phyloP scores from a whole-genome alignment of 495 filamentous ascomycete species.

The Daldinia bambusicola region DNA sequence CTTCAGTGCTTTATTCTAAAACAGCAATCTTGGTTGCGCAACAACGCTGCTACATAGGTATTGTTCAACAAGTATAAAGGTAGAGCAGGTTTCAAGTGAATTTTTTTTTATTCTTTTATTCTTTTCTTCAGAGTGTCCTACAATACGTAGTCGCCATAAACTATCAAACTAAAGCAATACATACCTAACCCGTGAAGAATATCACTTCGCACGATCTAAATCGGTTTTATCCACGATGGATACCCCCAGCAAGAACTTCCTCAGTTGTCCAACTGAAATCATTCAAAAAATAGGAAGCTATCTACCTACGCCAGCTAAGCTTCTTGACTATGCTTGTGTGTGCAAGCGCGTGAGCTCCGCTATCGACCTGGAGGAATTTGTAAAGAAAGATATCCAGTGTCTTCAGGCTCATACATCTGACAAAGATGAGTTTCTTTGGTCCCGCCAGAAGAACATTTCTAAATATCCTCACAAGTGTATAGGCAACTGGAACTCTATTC shows the following conservation, averaged over 20 bases:
- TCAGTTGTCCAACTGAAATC: conserved; percentile 10
- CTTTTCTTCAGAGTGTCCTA: too few species aligned
- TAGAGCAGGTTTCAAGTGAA: neutral
- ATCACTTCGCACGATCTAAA: neutral
- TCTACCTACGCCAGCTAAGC: neutral
- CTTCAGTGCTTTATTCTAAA: neutral
- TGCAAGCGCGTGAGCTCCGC: neutral
- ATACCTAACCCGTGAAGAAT: neutral
- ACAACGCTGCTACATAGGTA: neutral
- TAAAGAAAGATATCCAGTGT: conserved; percentile 6
- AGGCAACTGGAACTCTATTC: too few species aligned
- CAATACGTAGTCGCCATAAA: too few species aligned
- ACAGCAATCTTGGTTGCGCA: neutral
- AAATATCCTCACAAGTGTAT: too few species aligned
- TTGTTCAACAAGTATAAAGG: too few species aligned
- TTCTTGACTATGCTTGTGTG: conserved; percentile 8
- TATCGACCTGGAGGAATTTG: neutral
- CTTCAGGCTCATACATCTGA: neutral
- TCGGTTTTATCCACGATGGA: neutral
- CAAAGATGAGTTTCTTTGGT: neutral
- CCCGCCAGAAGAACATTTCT: too few species aligned
- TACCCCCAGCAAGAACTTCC: neutral
- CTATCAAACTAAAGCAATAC: neutral
- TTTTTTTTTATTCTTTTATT: too few species aligned
- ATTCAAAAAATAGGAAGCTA: conserved; percentile 7